Percentiles rank a stretch among this genome's conserved stretches.
Evolutionary conservation across 73 alveolate genomes (phyloP).

Genomic region (Symbiodinium natans): DNA sequence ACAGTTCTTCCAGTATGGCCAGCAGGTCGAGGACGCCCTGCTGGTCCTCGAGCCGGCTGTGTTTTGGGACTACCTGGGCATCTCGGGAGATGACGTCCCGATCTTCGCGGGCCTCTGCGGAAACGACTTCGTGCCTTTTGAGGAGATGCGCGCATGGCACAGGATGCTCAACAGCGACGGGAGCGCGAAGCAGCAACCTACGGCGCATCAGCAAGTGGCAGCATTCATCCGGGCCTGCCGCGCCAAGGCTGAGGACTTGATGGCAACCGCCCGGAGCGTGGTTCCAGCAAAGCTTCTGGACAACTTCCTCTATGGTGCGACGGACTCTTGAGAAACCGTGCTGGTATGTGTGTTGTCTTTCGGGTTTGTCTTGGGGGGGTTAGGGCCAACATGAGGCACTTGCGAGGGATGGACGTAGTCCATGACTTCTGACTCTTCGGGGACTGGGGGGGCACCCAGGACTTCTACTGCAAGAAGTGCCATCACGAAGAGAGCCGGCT

Average conservation of each 20-base stretch:
- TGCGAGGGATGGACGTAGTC: too few relatives aligned
- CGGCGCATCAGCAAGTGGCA: background rate
- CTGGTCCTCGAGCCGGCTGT: constrained; percentile 16
- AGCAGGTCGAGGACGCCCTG: constrained; percentile 9
- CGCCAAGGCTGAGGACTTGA: background rate
- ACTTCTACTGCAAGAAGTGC: too few relatives aligned
- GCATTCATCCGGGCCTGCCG: background rate
- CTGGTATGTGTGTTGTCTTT: too few relatives aligned
- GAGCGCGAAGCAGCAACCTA: background rate
- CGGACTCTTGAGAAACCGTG: background rate
- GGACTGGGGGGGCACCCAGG: too few relatives aligned
- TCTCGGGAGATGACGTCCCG: background rate
- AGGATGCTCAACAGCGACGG: background rate
- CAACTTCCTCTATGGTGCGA: background rate
- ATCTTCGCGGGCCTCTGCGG: constrained; percentile 25
- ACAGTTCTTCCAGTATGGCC: constrained; percentile 3
- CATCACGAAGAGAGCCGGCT: too few relatives aligned
- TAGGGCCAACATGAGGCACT: too few relatives aligned
- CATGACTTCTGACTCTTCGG: too few relatives aligned
- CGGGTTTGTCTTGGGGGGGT: too few relatives aligned
- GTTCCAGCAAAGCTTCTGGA: constrained; percentile 1
- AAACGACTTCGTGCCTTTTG: constrained; percentile 9
- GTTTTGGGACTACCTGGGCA: background rate
- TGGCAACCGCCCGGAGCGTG: background rate
- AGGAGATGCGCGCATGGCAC: constrained; percentile 1